Percentiles rank a stretch among this genome's conserved stretches.
Conservation (phyloP, 441 rosid species). For the Syzygium malaccense region DNA sequence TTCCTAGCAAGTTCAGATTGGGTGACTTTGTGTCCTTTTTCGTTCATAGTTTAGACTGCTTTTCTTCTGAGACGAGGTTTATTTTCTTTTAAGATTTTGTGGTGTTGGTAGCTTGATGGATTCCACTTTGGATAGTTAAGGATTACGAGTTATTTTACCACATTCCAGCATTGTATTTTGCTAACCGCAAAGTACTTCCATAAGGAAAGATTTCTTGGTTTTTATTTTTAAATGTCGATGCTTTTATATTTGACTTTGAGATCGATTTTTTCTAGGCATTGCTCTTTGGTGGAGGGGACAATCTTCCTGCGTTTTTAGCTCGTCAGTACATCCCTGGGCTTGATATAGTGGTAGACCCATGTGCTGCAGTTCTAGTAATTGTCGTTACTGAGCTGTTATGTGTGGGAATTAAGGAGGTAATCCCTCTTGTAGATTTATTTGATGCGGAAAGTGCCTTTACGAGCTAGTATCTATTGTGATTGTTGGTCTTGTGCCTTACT, state of each 20-base stretch:
- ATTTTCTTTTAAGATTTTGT: background rate
- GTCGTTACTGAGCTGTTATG: slow-evolving; percentile 89
- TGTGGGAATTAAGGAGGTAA: slow-evolving; percentile 94
- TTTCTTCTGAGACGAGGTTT: background rate
- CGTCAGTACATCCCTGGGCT: slow-evolving; percentile 86
- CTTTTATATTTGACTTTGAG: background rate
- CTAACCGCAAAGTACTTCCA: background rate
- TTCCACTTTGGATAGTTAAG: background rate
- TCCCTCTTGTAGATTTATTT: background rate
- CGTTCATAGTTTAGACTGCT: background rate
- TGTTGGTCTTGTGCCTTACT: slow-evolving; percentile 94
- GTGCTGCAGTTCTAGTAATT: slow-evolving; percentile 77
- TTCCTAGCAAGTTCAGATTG: background rate
- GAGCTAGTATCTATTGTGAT: slow-evolving; percentile 55
- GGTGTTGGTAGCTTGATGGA: background rate
- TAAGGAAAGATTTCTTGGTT: background rate
- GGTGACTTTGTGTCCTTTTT: background rate
- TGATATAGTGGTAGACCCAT: slow-evolving; percentile 80
- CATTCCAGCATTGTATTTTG: background rate
- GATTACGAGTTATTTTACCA: background rate
- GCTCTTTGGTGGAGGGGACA: slow-evolving; percentile 79
- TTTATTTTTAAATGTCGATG: background rate
- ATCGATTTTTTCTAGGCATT: slow-evolving; percentile 41
- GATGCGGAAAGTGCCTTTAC: background rate
- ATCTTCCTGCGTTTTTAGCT: slow-evolving; percentile 65